Conservation (phyloP, 768 basidiomycete species). For the Boletus patriciae region DNA sequence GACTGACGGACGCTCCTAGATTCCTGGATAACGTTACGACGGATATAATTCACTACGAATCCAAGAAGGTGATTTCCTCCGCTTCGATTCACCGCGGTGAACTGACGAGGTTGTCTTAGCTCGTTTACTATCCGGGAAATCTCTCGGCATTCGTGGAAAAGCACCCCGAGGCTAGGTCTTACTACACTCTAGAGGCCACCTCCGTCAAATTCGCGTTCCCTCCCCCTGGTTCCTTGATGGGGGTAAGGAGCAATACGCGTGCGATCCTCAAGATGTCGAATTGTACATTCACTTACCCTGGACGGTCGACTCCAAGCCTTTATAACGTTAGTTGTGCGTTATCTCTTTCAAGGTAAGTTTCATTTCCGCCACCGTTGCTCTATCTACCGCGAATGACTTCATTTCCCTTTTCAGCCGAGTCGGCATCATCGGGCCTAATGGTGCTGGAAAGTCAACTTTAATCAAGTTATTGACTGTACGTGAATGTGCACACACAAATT, state of each 20-base stretch:
- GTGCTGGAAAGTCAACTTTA: slow-evolving; percentile 94
- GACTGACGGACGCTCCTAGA: slow-evolving; percentile 36
- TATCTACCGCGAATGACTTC: slow-evolving; percentile 19
- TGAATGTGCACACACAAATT: slow-evolving; percentile 12
- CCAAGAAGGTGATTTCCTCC: slow-evolving; percentile 65
- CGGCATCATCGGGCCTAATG: slow-evolving; percentile 89
- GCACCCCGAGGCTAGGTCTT: slow-evolving; percentile 92
- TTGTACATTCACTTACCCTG: slow-evolving; percentile 95
- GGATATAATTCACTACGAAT: slow-evolving; percentile 96
- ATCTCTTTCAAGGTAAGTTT: slow-evolving; percentile 79
- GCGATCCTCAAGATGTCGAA: slow-evolving; percentile 90
- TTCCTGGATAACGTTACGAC: slow-evolving; percentile 96
- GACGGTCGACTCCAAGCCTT: slow-evolving; percentile 74
- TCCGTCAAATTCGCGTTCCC: slow-evolving; percentile 96
- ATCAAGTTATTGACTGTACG: slow-evolving; percentile 88
- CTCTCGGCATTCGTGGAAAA: slow-evolving; percentile 85
- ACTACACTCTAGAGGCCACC: slow-evolving; percentile 93
- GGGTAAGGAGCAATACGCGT: slow-evolving; percentile 92
- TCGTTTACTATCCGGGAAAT: slow-evolving; percentile 93
- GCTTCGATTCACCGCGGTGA: slow-evolving; percentile 16
- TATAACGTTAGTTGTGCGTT: slow-evolving; percentile 88
- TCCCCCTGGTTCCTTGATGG: slow-evolving; percentile 93
- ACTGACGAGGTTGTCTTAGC: slow-evolving; percentile 41
- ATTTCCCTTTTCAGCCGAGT: slow-evolving; percentile 62
- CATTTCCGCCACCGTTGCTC: slow-evolving; percentile 24